phyloP scores from a whole-genome alignment of 192 early-diverging fungal species.

The Entomortierella beljakovae region DNA sequence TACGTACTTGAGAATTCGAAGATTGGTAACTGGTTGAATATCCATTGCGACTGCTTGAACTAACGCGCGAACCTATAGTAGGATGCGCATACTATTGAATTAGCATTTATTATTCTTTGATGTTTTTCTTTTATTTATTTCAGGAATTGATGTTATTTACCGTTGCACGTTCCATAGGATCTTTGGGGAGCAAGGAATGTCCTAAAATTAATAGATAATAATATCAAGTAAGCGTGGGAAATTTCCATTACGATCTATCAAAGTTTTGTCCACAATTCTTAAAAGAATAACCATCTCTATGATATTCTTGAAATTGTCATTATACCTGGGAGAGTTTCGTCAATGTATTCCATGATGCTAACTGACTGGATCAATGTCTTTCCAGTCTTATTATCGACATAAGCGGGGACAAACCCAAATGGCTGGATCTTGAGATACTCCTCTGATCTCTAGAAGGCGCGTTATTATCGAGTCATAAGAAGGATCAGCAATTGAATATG shows the following conservation, averaged over 20 bases:
- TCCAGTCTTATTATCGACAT: conserved; percentile 68
- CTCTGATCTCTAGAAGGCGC: conserved; percentile 49
- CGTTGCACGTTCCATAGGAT: conserved; percentile 70
- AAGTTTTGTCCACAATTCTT: neutral
- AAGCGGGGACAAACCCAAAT: conserved; percentile 72
- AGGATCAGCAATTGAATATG: neutral
- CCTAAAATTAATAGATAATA: conserved; percentile 27
- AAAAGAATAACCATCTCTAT: neutral
- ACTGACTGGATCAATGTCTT: conserved; percentile 71
- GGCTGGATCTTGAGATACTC: conserved; percentile 78
- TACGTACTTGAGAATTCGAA: conserved; percentile 74
- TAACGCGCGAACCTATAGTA: conserved; percentile 73
- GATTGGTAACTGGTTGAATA: conserved; percentile 91
- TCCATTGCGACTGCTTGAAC: conserved; percentile 80
- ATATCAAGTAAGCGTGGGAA: conserved; percentile 19
- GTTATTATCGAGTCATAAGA: neutral
- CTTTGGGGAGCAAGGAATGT: conserved; percentile 77
- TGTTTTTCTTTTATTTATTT: too few relatives aligned
- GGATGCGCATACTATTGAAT: too few relatives aligned
- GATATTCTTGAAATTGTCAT: too few relatives aligned
- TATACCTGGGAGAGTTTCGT: conserved; percentile 75
- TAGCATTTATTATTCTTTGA: too few relatives aligned
- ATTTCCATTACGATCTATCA: neutral
- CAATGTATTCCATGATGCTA: conserved; percentile 91
- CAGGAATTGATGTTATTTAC: conserved; percentile 35